phyloP scores from a whole-genome alignment of 306 rosid species.

The Gastrolobium bilobum region DNA sequence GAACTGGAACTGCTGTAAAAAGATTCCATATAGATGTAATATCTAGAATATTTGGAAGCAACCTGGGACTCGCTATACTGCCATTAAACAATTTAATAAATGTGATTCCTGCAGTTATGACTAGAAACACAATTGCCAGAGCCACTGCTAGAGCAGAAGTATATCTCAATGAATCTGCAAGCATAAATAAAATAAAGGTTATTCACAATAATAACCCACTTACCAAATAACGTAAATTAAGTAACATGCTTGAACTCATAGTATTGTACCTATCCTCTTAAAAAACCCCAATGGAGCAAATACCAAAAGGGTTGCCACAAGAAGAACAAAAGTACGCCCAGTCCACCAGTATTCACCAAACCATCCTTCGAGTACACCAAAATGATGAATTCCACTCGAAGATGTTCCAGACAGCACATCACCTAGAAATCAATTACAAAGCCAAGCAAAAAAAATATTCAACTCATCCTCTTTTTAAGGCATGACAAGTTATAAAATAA shows the following conservation, averaged over 20 bases:
- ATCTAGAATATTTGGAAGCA: constrained; percentile 65
- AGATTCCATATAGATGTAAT: constrained; percentile 68
- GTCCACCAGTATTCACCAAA: constrained; percentile 77
- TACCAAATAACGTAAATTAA: background rate
- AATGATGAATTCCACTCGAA: constrained; percentile 67
- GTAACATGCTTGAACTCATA: constrained; percentile 5
- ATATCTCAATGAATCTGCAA: constrained; percentile 76
- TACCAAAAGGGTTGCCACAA: constrained; percentile 61
- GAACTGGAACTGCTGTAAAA: constrained; percentile 75
- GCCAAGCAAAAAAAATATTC: background rate
- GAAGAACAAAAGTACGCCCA: constrained; percentile 64
- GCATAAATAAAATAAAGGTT: constrained; percentile 27
- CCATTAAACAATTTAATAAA: constrained; percentile 60
- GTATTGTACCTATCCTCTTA: constrained; percentile 65
- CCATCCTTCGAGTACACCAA: constrained; percentile 82
- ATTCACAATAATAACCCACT: background rate
- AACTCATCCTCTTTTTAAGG: background rate
- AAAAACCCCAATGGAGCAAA: constrained; percentile 70
- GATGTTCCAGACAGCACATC: constrained; percentile 83
- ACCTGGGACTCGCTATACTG: constrained; percentile 63
- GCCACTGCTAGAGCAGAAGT: constrained; percentile 74
- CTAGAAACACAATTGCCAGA: constrained; percentile 69
- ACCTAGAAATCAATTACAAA: constrained; percentile 53
- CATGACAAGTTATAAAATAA: background rate
- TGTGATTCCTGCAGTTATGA: constrained; percentile 76